Conservation (phyloP, 2,329 filamentous ascomycete genomes). For the Diaporthe ampelina region DNA sequence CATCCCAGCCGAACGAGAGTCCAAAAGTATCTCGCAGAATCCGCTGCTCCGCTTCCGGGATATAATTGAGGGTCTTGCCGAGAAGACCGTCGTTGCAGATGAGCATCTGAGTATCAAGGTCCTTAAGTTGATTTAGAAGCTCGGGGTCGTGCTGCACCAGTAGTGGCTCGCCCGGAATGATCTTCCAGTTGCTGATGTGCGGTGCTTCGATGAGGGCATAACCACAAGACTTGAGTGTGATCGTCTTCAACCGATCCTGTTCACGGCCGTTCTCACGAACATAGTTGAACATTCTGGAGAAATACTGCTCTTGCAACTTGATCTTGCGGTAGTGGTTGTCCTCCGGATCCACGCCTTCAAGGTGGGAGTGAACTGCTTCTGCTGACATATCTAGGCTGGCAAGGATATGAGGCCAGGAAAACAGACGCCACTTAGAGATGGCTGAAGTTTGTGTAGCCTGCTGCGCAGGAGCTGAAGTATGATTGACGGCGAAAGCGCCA, state of each 20-base stretch:
- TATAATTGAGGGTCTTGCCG: slow-evolving; percentile 50
- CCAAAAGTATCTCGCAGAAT: slow-evolving; percentile 51
- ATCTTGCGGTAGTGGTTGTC: background rate
- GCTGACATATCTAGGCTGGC: slow-evolving; percentile 57
- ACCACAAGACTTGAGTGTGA: slow-evolving; percentile 73
- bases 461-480: slow-evolving; percentile 3
- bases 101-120: slow-evolving; percentile 51
- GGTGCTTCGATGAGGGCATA: slow-evolving; percentile 63
- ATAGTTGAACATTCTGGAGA: slow-evolving; percentile 44
- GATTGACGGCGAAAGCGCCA: slow-evolving; percentile 8
- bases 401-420: slow-evolving; percentile 59
- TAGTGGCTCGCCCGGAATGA: slow-evolving; percentile 48
- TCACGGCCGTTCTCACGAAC: slow-evolving; percentile 46
- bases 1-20: slow-evolving; percentile 55
- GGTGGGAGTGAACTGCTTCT: slow-evolving; percentile 38
- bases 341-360: background rate
- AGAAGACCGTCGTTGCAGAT: slow-evolving; percentile 53
- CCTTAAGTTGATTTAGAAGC: slow-evolving; percentile 35
- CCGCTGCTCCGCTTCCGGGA: slow-evolving; percentile 49
- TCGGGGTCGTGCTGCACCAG: slow-evolving; percentile 39
- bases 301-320: slow-evolving; percentile 30
- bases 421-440: slow-evolving; percentile 45
- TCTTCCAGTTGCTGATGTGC: slow-evolving; percentile 53
- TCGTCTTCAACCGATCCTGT: slow-evolving; percentile 50
- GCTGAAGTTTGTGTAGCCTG: background rate